phyloP scores from a whole-genome alignment of 1,284 basidiomycete species.

The Earliella scabrosa region DNA sequence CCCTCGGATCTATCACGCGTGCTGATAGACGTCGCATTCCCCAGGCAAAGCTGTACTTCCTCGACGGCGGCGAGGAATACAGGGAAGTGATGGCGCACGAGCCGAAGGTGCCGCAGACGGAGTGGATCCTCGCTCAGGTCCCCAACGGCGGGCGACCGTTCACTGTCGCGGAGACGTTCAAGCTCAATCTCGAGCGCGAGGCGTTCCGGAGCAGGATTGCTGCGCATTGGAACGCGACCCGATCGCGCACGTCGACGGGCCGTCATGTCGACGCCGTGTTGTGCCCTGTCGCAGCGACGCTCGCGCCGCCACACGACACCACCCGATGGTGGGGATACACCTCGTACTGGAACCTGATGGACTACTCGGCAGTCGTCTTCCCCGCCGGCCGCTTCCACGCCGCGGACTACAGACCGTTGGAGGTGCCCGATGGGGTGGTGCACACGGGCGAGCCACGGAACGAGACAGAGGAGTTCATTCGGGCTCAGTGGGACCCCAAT shows the following conservation, averaged over 20 bases:
- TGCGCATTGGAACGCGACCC: constrained; percentile 57
- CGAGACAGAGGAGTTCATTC: constrained; percentile 42
- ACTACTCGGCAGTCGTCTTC: constrained; percentile 57
- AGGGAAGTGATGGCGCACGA: constrained; percentile 43
- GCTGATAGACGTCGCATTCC: constrained; percentile 12
- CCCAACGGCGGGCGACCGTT: constrained; percentile 41
- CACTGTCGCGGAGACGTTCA: constrained; percentile 45
- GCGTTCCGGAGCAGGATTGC: constrained; percentile 46
- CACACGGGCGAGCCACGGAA: constrained; percentile 39
- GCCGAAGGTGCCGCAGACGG: constrained; percentile 44
- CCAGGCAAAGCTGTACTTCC: constrained; percentile 51
- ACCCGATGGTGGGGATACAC: constrained; percentile 58
- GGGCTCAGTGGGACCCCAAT: constrained; percentile 46
- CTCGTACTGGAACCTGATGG: constrained; percentile 60
- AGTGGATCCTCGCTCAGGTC: constrained; percentile 52
- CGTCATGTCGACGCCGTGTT: constrained; percentile 60
- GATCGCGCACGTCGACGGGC: constrained; percentile 47
- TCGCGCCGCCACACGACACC: constrained; percentile 55
- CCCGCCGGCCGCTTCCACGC: constrained; percentile 46
- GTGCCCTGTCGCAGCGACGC: constrained; percentile 53
- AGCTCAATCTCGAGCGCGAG: constrained; percentile 49
- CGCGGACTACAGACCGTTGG: constrained; percentile 21
- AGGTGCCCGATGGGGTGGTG: constrained; percentile 26
- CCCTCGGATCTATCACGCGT: constrained; percentile 14
- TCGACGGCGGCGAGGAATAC: constrained; percentile 56